phyloP scores from a whole-genome alignment of 2,329 filamentous ascomycete species.

The Xylaria polymorpha region DNA sequence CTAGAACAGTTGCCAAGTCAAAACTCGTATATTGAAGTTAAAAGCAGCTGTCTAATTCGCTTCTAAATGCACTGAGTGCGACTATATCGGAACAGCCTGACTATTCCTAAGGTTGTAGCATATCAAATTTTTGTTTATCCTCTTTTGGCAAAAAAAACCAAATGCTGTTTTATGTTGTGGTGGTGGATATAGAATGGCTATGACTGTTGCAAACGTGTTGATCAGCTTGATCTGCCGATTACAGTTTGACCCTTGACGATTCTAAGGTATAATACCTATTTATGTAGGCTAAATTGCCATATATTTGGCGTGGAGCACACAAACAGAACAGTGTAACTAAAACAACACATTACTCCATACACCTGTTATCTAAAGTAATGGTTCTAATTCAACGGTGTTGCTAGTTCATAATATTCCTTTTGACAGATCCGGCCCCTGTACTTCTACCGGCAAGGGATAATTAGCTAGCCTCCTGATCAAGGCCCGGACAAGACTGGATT shows the following conservation, averaged over 20 bases:
- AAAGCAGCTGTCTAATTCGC: too few species aligned
- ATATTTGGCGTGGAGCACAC: neutral
- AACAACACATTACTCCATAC: neutral
- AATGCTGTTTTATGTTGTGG: too few species aligned
- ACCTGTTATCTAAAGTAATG: neutral
- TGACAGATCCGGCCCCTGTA: neutral
- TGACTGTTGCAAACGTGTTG: too few species aligned
- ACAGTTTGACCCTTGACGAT: neutral
- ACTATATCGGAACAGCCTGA: too few species aligned
- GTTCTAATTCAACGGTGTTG: slow-evolving; percentile 1
- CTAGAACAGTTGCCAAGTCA: too few species aligned
- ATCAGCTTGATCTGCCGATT: too few species aligned
- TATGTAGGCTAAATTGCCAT: neutral
- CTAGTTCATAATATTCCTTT: neutral
- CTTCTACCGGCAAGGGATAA: neutral
- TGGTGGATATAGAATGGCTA: too few species aligned
- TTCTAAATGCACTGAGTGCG: too few species aligned
- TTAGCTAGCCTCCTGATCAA: neutral
- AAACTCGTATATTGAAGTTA: too few species aligned
- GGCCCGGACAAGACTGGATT: neutral
- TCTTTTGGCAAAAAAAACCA: too few species aligned
- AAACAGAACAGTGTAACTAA: neutral
- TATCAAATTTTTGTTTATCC: too few species aligned
- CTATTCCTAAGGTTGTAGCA: too few species aligned
- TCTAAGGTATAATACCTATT: slow-evolving; percentile 3